A percentile compares a stretch with the other conserved stretches of the same genome.
phyloP scores from a whole-genome alignment of 495 filamentous ascomycete species.

The Lineolata rhizophorae region DNA sequence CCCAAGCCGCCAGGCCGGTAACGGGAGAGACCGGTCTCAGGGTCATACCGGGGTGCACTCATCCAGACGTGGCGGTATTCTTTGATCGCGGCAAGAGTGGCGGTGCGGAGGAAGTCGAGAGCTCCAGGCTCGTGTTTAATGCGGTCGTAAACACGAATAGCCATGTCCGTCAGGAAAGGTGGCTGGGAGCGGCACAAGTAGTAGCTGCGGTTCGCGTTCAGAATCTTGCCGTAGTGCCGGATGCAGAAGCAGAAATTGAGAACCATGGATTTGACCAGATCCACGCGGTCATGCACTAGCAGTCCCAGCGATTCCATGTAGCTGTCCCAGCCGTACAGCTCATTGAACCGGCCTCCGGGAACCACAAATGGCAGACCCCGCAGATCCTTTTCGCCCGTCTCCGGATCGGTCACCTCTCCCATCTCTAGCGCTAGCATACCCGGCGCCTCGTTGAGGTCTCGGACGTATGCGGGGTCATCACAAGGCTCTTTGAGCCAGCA shows the following conservation, averaged over 20 bases:
- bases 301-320: constrained; percentile 90
- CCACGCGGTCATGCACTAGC: constrained; percentile 53
- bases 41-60: constrained; percentile 55
- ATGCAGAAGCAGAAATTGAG: constrained; percentile 94
- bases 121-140: constrained; percentile 64
- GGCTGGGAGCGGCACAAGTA: constrained; percentile 87
- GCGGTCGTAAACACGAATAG: constrained; percentile 66
- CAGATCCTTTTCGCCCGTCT: constrained; percentile 40
- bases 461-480: constrained; percentile 57
- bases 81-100: constrained; percentile 82
- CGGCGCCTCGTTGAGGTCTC: constrained; percentile 58
- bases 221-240: constrained; percentile 91
- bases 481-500: constrained; percentile 40
- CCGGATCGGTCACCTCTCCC: constrained; percentile 42
- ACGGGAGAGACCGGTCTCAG: constrained; percentile 58
- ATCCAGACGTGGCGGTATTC: constrained; percentile 91
- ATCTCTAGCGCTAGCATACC: constrained; percentile 79
- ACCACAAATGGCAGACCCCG: constrained; percentile 86
- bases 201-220: constrained; percentile 91
- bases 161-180: constrained; percentile 95
- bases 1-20: constrained; percentile 81
- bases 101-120: constrained; percentile 50
- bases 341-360: constrained; percentile 90
- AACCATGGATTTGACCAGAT: constrained; percentile 83
- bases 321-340: constrained; percentile 93